phyloP scores from a whole-genome alignment of 2,329 filamentous ascomycete genomes.

The Rosellinia necatrix region DNA sequence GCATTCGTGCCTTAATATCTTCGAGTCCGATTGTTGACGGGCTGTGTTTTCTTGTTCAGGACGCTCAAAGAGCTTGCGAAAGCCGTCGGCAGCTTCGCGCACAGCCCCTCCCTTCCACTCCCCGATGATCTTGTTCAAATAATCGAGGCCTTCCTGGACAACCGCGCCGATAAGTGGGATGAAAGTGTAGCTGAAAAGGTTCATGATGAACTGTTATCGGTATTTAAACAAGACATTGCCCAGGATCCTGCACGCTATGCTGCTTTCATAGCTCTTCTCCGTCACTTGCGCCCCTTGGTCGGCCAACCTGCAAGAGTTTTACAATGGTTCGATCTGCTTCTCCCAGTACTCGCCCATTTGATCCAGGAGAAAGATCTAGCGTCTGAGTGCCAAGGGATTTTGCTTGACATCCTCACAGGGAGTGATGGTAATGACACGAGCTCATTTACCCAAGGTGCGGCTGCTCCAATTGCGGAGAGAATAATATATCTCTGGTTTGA shows the following conservation, averaged over 20 bases:
- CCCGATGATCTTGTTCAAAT: constrained; percentile 66
- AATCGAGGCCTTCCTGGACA: constrained; percentile 70
- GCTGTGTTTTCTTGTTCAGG: constrained; percentile 40
- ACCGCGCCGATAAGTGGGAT: constrained; percentile 67
- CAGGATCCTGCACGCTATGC: constrained; percentile 61
- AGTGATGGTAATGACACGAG: constrained; percentile 61
- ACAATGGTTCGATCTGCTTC: constrained; percentile 72
- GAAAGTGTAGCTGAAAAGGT: constrained; percentile 71
- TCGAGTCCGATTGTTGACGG: constrained; percentile 25
- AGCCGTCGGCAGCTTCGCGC: constrained; percentile 57
- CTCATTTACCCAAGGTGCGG: constrained; percentile 47
- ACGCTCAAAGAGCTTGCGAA: constrained; percentile 66
- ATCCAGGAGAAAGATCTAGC: constrained; percentile 67
- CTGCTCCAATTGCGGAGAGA: constrained; percentile 50
- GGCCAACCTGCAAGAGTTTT: constrained; percentile 65
- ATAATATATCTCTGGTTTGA: constrained; percentile 63
- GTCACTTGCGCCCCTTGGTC: constrained; percentile 66
- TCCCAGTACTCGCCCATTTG: constrained; percentile 60
- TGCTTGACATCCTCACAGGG: constrained; percentile 67
- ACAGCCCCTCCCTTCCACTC: constrained; percentile 61
- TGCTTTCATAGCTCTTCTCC: constrained; percentile 71
- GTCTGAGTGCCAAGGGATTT: constrained; percentile 65
- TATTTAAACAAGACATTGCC: constrained; percentile 69
- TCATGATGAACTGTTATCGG: constrained; percentile 71
- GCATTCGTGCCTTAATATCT: neutral